Percentiles rank a stretch among this genome's conserved stretches.
Evolutionary conservation across 495 filamentous ascomycete species (phyloP).

Genomic region (Bryoglossum gracile): DNA sequence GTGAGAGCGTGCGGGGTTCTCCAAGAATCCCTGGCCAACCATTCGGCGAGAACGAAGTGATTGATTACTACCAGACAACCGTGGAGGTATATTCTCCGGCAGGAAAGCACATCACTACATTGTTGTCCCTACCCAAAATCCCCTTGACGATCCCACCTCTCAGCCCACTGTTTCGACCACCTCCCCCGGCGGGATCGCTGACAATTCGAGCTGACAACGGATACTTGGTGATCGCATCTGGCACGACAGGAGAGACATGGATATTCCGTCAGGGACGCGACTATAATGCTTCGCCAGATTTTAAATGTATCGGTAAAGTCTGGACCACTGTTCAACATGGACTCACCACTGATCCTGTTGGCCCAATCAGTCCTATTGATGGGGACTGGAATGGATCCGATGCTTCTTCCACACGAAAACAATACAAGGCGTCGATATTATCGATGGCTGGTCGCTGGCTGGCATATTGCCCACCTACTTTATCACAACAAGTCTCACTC

Average conservation of each 20-base stretch:
- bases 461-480: conserved; percentile 69
- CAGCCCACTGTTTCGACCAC: conserved; percentile 48
- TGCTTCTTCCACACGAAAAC: conserved; percentile 34
- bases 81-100: conserved; percentile 78
- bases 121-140: conserved; percentile 51
- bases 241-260: conserved; percentile 78
- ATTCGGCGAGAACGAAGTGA: conserved; percentile 9
- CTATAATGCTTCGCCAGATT: conserved; percentile 35
- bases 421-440: conserved; percentile 49
- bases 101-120: conserved; percentile 55
- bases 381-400: conserved; percentile 40
- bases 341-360: conserved; percentile 19
- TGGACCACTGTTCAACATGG: conserved; percentile 72
- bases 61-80: conserved; percentile 62
- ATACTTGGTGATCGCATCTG: conserved; percentile 66
- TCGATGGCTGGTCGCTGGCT: conserved; percentile 77
- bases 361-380: conserved; percentile 49
- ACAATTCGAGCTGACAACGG: conserved; percentile 59
- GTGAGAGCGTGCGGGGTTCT: conserved; percentile 20
- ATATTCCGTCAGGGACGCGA: conserved; percentile 48
- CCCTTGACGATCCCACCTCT: conserved; percentile 40
- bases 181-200: conserved; percentile 62
- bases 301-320: conserved; percentile 67
- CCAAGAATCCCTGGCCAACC: conserved; percentile 6
- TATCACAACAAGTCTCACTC: conserved; percentile 61